Percentiles rank a stretch among this genome's conserved stretches.
Conservation (phyloP, 2,329 filamentous ascomycete genomes). For the Apiospora pterosperma region DNA sequence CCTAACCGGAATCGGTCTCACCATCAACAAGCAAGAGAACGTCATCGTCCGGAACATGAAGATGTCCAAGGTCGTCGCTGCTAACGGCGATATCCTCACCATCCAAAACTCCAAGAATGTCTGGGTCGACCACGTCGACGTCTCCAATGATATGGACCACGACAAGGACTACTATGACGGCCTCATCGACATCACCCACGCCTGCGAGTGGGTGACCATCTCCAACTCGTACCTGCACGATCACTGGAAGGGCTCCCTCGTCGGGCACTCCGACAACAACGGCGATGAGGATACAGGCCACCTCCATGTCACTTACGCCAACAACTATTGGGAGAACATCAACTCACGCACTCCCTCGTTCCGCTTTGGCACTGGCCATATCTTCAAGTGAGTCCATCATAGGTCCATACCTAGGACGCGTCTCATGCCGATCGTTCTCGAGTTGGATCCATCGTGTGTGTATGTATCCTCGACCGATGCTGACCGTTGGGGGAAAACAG, state of each 20-base stretch:
- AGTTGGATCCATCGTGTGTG: no score
- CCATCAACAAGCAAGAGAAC: constrained; percentile 50
- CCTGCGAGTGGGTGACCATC: constrained; percentile 56
- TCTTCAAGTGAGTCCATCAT: constrained; percentile 35
- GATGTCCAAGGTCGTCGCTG: constrained; percentile 53
- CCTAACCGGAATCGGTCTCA: constrained; percentile 46
- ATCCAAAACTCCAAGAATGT: constrained; percentile 55
- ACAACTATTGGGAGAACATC: constrained; percentile 64
- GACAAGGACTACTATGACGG: constrained; percentile 71
- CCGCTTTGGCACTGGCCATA: constrained; percentile 64
- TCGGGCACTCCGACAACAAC: constrained; percentile 60
- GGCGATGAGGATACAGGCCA: constrained; percentile 55
- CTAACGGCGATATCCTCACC: constrained; percentile 56
- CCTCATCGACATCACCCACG: constrained; percentile 62
- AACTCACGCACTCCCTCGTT: constrained; percentile 61
- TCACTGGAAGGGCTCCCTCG: constrained; percentile 39
- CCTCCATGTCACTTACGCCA: constrained; percentile 61
- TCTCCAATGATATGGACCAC: constrained; percentile 55
- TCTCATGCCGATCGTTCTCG: no score
- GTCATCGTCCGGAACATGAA: constrained; percentile 62
- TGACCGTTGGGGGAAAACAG: background rate
- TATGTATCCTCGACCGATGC: background rate
- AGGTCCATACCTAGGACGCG: background rate
- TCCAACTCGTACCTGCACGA: constrained; percentile 41
- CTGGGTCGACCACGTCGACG: constrained; percentile 67